Evolutionary conservation across 352 stramenopile species (phyloP), one percentile per base, ranked within the genome.

Genomic region (Globisporangium middletonii): DNA sequence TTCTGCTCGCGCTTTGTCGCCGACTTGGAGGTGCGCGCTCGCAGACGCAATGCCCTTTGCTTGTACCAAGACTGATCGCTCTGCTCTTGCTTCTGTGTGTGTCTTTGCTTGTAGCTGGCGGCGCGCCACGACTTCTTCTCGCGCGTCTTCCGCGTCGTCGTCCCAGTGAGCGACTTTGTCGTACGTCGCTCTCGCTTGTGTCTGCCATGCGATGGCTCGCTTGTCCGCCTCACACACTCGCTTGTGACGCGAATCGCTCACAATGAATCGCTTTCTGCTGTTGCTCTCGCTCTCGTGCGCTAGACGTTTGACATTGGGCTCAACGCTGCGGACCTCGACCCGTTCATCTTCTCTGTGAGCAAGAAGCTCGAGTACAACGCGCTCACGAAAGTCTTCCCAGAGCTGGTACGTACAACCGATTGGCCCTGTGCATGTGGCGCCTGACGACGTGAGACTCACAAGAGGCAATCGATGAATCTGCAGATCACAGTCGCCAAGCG

Each of bases 341-440:
- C 82, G 48, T 78, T 92, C 45, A 75, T 92, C 42, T 73, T 92
- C 45, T 66, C 67, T 13, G 71, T 92, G 44, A 77, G 73, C 59
- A 92, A 92, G 71, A 90, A 88, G 62, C 50, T 83, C 57, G 63
- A 78, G 50, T 92, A 83, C 65, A 89, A 72, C 30, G 69, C 65
- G 6, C 64, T 92, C n/a, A 70, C 69, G 28, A 90, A 92, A 62
- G 37, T 67, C 33, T 92, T 89, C 44, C 76, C 82, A 8, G 79
- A 92, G 37, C 63, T 92, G 58, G 82, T 90, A 62, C 30, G 67
- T 62, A 9, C 59, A 28, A 18, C 43, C n/a, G 43, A 45, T 11
- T 47, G 43, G 18, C 7, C 11, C 3, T 28, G 19, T 2, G 43
- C 7, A 27, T 26, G 43, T 13, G 41, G n/a, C 33, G 4, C 33